phyloP scores from a whole-genome alignment of 306 rosid species.

The Prunus dulcis region DNA sequence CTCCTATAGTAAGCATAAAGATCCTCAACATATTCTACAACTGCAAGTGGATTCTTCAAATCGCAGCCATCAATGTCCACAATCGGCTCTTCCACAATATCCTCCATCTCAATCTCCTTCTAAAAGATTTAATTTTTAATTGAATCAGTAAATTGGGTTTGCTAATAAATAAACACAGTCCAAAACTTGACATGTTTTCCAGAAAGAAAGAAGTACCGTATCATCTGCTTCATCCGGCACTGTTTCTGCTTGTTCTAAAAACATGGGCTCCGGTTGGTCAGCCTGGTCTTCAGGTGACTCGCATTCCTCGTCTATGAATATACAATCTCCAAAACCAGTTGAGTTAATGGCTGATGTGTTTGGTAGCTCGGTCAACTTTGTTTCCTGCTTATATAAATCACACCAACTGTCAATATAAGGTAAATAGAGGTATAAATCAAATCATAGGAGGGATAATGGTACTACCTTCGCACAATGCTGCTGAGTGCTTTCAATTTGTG shows the following conservation, averaged over 20 bases:
- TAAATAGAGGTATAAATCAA: not conserved
- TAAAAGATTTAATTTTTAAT: constrained; percentile 7
- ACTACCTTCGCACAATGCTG: constrained; percentile 64
- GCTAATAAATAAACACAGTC: not conserved
- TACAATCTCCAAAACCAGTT: constrained; percentile 60
- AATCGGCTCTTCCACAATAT: constrained; percentile 61
- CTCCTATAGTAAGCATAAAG: constrained; percentile 63
- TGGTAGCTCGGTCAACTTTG: constrained; percentile 35
- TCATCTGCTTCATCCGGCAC: constrained; percentile 40
- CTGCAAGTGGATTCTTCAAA: constrained; percentile 72
- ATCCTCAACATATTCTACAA: constrained; percentile 71
- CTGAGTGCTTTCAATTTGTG: constrained; percentile 62
- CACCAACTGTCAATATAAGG: constrained; percentile 17
- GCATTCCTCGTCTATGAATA: constrained; percentile 73
- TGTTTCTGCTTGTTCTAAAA: constrained; percentile 52
- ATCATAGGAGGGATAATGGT: constrained; percentile 6
- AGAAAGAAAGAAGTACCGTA: constrained; percentile 48
- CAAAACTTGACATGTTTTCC: not conserved
- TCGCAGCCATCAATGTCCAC: constrained; percentile 69
- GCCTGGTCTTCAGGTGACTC: constrained; percentile 55
- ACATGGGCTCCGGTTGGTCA: constrained; percentile 87
- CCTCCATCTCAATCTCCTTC: constrained; percentile 97
- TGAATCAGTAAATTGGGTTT: not conserved
- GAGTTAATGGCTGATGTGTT: constrained; percentile 29
- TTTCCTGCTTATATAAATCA: constrained; percentile 40